These are phyloP conservation scores for Wickerhamiella vanderwaltii DNA, from an alignment of 805 yeast genomes.

Conservation along the genomic window DNA sequence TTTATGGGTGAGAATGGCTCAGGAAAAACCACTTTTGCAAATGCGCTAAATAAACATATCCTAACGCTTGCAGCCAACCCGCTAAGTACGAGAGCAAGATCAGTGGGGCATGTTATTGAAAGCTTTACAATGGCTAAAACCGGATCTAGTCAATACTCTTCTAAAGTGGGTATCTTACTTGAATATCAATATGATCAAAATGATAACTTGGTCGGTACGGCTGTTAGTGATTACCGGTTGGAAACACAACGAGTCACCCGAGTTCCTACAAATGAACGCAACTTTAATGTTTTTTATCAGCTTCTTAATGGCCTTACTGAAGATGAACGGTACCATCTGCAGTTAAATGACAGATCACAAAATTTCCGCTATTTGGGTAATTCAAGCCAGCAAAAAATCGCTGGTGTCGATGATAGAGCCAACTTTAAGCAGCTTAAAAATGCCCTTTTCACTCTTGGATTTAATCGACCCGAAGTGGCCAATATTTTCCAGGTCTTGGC, in stretches of 20 bases:
- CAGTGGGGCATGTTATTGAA: constrained; percentile 28
- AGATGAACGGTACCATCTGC: constrained; percentile 32
- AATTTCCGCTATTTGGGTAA: constrained; percentile 36
- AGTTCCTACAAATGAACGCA: constrained; percentile 41
- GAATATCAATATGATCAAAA: constrained; percentile 39
- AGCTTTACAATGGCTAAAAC: constrained; percentile 33
- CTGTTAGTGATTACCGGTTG: constrained; percentile 42
- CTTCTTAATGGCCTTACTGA: constrained; percentile 39
- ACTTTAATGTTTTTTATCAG: constrained; percentile 48
- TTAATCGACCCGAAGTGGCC: constrained; percentile 35
- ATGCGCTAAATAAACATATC: constrained; percentile 24
- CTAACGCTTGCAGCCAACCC: constrained; percentile 29
- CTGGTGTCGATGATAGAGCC: constrained; percentile 37
- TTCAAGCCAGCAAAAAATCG: constrained; percentile 30
- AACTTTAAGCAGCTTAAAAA: constrained; percentile 37
- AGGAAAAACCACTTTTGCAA: constrained; percentile 31
- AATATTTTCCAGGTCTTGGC: constrained; percentile 38
- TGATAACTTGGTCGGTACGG: constrained; percentile 40
- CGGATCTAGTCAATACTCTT: constrained; percentile 27
- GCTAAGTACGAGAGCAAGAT: constrained; percentile 26
- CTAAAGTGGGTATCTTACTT: constrained; percentile 44
- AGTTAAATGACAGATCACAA: constrained; percentile 29
- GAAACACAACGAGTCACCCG: constrained; percentile 43
- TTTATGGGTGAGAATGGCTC: constrained; percentile 33
- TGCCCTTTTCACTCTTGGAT: constrained; percentile 40